Evolutionary conservation across 306 rosid genomes (phyloP).

Genomic region (Astragalus membranaceus): DNA sequence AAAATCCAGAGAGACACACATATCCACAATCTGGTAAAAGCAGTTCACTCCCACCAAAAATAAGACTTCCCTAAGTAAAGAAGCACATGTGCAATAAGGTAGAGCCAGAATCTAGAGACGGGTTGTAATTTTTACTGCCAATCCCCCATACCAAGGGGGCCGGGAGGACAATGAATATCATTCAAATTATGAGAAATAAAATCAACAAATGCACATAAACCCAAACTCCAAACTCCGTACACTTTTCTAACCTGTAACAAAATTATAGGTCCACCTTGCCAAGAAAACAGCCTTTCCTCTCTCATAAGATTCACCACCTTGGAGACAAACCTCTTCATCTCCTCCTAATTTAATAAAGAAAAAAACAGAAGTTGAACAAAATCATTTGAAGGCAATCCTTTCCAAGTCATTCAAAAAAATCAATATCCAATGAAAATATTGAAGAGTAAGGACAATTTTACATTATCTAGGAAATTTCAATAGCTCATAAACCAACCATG

Average conservation of each 20-base stretch:
- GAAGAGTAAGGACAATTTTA: background rate
- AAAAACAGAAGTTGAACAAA: conserved; percentile 3
- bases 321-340: conserved; percentile 83
- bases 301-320: conserved; percentile 82
- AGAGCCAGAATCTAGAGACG: background rate
- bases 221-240: conserved; percentile 12
- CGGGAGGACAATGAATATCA: conserved; percentile 8
- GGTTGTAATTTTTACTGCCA: conserved; percentile 17
- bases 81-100: conserved; percentile 9
- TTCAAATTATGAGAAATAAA: conserved; percentile 9
- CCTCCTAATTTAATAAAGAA: conserved; percentile 39
- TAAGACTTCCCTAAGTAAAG: background rate
- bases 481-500: background rate
- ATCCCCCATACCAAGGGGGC: conserved; percentile 15
- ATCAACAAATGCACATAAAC: conserved; percentile 11
- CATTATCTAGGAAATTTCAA: background rate
- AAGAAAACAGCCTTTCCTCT: conserved; percentile 67
- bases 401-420: conserved; percentile 11
- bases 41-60: conserved; percentile 12
- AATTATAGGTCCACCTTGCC: conserved; percentile 98
- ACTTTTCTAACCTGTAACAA: conserved; percentile 72
- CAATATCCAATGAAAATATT: background rate
- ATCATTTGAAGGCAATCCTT: conserved; percentile 4
- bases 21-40: conserved; percentile 15
- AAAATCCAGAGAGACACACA: conserved; percentile 14